A percentile compares a stretch with the other conserved stretches of the same genome.
These are phyloP conservation scores for Penicillium janthinellum DNA, from an alignment of 2,329 filamentous ascomycete genomes.

Conservation along the genomic window DNA sequence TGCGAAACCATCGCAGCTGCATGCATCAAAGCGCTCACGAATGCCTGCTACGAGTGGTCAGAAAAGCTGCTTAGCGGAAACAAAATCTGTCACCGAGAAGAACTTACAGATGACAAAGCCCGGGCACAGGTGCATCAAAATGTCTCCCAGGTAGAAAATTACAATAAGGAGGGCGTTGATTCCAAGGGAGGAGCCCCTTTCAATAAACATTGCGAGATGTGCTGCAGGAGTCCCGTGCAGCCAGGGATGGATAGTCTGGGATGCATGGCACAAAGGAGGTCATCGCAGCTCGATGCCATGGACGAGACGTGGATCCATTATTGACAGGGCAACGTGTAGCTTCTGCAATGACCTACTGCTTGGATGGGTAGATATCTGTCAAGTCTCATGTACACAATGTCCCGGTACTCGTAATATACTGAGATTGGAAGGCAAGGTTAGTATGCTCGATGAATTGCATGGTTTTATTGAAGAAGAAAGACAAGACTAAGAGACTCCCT, in stretches of 20 bases:
- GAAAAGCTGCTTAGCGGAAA: no score
- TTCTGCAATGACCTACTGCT: conserved; percentile 2
- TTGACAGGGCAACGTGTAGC: conserved; percentile 21
- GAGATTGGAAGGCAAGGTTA: background rate
- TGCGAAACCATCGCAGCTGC: no score
- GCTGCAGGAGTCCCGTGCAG: background rate
- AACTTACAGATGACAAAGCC: no score
- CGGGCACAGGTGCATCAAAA: no score
- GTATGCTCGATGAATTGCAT: background rate
- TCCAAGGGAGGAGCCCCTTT: no score
- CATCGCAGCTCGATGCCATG: background rate
- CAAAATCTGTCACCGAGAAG: no score
- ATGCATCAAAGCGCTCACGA: no score
- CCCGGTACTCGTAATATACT: background rate
- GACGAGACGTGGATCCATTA: background rate
- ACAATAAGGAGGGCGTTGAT: no score
- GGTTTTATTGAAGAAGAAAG: background rate
- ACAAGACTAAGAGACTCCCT: background rate
- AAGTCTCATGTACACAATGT: background rate
- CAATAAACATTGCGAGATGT: background rate
- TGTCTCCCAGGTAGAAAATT: no score
- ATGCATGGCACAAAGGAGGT: background rate
- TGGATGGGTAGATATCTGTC: conserved; percentile 7
- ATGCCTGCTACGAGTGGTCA: no score
- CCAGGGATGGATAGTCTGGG: background rate